Base-by-base conservation (phyloP, 2,329 filamentous ascomycete species). In the Neospermospora avenae region DNA sequence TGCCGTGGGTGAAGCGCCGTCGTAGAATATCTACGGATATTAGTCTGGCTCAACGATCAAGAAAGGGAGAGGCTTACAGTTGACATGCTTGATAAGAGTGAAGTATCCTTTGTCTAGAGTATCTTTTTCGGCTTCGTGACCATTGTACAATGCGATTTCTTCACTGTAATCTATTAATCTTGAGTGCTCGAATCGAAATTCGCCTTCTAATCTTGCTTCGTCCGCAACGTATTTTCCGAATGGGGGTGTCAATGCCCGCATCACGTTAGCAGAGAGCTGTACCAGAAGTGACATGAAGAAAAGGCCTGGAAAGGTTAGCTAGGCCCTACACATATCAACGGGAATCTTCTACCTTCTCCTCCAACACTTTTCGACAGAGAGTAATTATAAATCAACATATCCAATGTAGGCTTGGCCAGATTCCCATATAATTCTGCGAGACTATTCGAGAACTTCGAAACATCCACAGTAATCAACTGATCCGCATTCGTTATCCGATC, bases 401-500 rank as follows among this genome's bases (percentile, higher is more conserved):
- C 95, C 20, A 99, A 79, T 3, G 96, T 81, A 0, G 95, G 95
- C 74, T 99, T 99, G 2, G 95, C 95, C 39, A 99, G 78, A 72
- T 98, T 98, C 64, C 93, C 96, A 75, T 99, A 99, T 6, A 99
- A 78, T 74, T 98, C 93, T 1, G 95, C 93, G 63, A 98, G 77
- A 68, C 91, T 96, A 74, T 96, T 96, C 25, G 93, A 95, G 78
- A 99, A 99, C 70, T 95, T 93, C 63, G 93, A 90, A 10, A 99
- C 91, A 73, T 99, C 95, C 28, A 98, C 93, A 0, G 93, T 95
- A 69, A 99, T 96, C 45, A 99, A 83, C 76, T 99, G 95, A 72
- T 99, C 95, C 3, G 95, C 91, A 72, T 99, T 99, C 80, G 97
- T 96, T 81, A 99, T 96, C 72, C 95, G 86, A 73, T 99, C 95